Conservation (phyloP, 2,329 filamentous ascomycete genomes). For the Paecilomyces formosus region DNA sequence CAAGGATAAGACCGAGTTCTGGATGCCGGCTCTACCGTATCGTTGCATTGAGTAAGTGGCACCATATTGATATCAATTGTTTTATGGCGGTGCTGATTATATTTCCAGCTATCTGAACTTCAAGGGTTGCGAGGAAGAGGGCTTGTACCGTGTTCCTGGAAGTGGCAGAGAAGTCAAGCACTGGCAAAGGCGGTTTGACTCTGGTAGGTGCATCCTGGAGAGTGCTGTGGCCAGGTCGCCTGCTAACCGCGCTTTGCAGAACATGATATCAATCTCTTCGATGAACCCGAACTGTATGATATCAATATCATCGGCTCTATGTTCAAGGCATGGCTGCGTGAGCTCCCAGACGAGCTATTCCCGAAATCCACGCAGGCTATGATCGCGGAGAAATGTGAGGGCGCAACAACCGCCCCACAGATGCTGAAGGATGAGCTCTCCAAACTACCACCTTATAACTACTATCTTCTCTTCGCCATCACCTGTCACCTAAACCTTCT, state of each 20-base stretch:
- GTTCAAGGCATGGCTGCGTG: constrained; percentile 92
- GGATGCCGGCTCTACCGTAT: constrained; percentile 97
- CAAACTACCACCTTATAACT: constrained; percentile 91
- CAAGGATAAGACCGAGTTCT: constrained; percentile 93
- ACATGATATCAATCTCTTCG: constrained; percentile 82
- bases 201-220: constrained; percentile 46
- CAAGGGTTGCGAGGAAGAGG: constrained; percentile 88
- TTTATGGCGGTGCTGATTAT: constrained; percentile 3
- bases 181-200: constrained; percentile 87
- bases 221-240: background rate
- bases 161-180: constrained; percentile 86
- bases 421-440: constrained; percentile 86
- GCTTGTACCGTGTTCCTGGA: constrained; percentile 84
- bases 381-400: constrained; percentile 71
- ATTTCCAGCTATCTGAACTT: constrained; percentile 70
- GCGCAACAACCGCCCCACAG: constrained; percentile 73
- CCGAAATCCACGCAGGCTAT: constrained; percentile 75
- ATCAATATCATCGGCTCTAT: constrained; percentile 95
- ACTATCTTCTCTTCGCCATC: constrained; percentile 94
- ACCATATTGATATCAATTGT: background rate
- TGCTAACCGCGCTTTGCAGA: constrained; percentile 44
- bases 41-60: constrained; percentile 71
- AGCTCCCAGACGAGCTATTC: constrained; percentile 89
- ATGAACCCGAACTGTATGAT: constrained; percentile 81
- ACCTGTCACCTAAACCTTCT: constrained; percentile 91